Base-by-base conservation (phyloP, 169 alveolate genomes). In the Eimeria praecox region DNA sequence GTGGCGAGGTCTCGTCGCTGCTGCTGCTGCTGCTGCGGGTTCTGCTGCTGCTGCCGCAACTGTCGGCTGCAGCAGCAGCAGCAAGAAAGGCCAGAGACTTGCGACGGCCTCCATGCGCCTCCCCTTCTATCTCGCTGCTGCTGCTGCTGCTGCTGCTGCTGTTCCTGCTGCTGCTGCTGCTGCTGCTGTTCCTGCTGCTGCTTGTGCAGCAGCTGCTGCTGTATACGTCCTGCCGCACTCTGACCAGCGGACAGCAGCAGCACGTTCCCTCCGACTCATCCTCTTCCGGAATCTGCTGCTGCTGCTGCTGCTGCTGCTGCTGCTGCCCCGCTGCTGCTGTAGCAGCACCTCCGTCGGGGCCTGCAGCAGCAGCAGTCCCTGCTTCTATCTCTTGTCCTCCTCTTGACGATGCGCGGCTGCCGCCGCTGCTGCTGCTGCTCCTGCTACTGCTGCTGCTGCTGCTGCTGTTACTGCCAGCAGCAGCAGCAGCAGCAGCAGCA, bases 381-480 rank as follows among this genome's bases (percentile, higher is more conserved):
- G 30, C 87, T 38, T 56, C 87, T 40, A n/a, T 3, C 54, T 16
- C 44, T 69, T 27, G 83, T n/a, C 4, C 56, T 38, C 18, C 83
- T 54, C 22, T 9, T 73, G 83, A 73, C 27, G 30, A 20, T 16
- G 54, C 46, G 30, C 54, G 12, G 83, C 83, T 16, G 83, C 14
- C 38, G 40, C 14, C 75, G n/a, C n/a, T n/a, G n/a, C n/a, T n/a
- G n/a, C n/a, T n/a, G n/a, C n/a, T n/a, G n/a, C n/a, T n/a, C n/a
- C n/a, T n/a, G n/a, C n/a, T n/a, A n/a, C 38, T 38, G 38, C 33
- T 38, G 83, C 83, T 73, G 83, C 83, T 73, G 83, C 27, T 27
- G 89, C 69, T 78, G 89, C 89, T 44, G 89, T 42, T 44, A 27
- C 59, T n/a, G 30, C 69, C 85, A 73, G n/a, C 52, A 38, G 54